Percentiles rank a stretch among this genome's conserved stretches.
phyloP scores from a whole-genome alignment of 1,284 basidiomycete genomes.

The Crepidotus sp. region DNA sequence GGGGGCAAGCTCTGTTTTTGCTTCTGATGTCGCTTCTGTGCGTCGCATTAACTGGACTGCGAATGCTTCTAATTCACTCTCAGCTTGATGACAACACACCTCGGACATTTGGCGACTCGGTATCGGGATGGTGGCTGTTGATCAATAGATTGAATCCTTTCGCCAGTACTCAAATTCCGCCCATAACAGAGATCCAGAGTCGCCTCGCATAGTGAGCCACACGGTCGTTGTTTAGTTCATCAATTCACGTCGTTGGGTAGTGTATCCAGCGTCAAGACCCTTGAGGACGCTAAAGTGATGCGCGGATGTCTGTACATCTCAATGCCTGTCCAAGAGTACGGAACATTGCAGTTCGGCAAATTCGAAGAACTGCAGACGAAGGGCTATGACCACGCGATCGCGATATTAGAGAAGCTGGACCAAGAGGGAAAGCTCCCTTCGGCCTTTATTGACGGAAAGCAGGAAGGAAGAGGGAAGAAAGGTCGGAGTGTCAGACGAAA shows the following conservation, averaged over 20 bases:
- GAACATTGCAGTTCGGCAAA: conserved; percentile 71
- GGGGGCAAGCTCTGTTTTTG: conserved; percentile 91
- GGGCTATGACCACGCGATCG: conserved; percentile 72
- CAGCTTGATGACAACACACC: conserved; percentile 93
- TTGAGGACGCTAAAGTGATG: conserved; percentile 89
- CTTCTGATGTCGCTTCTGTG: conserved; percentile 90
- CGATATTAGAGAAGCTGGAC: conserved; percentile 73
- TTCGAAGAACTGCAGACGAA: conserved; percentile 79
- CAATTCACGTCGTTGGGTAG: conserved; percentile 32
- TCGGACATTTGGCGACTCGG: conserved; percentile 87
- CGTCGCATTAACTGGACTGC: conserved; percentile 23
- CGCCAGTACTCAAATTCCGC: conserved; percentile 75
- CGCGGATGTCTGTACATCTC: conserved; percentile 87
- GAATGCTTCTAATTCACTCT: background rate
- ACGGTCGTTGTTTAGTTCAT: conserved; percentile 23
- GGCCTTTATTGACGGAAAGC: conserved; percentile 51
- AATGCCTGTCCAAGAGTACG: conserved; percentile 92
- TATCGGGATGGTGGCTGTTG: conserved; percentile 96
- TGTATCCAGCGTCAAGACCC: conserved; percentile 89
- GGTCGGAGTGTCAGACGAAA: conserved; percentile 71
- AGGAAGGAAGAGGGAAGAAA: conserved; percentile 45
- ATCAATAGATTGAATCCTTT: conserved; percentile 92
- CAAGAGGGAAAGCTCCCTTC: conserved; percentile 75
- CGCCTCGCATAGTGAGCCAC: conserved; percentile 97
- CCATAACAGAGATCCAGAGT: conserved; percentile 94